Evolutionary conservation across 2,329 filamentous ascomycete species (phyloP).

Genomic region (Trichophyton schoenleinii): DNA sequence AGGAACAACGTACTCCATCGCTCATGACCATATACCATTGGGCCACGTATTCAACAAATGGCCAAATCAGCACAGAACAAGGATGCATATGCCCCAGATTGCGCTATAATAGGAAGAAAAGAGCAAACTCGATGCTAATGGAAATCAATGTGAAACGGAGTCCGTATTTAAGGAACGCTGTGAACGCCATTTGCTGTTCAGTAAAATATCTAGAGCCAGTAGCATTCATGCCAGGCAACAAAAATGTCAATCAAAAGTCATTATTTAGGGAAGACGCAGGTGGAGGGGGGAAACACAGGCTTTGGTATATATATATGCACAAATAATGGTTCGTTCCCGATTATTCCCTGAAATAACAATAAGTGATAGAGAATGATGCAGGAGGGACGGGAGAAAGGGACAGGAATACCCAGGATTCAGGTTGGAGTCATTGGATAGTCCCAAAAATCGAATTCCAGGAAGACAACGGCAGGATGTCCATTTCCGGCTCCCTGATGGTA

Average conservation of each 20-base stretch:
- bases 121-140: not conserved
- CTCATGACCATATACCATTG: not conserved
- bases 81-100: not conserved
- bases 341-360: not conserved
- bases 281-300: not conserved
- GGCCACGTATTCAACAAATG: not conserved
- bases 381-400: not conserved
- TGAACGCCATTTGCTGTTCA: not conserved
- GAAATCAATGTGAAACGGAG: not conserved
- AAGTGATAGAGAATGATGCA: not conserved
- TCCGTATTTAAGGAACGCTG: not conserved
- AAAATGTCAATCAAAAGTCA: not conserved
- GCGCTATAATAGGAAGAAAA: not conserved
- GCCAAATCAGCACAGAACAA: not conserved
- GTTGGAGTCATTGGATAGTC: not conserved
- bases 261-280: not conserved
- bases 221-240: not conserved
- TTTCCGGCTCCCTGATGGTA: not conserved
- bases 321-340: not conserved
- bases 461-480: not conserved
- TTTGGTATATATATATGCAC: constrained; percentile 3
- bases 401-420: not conserved
- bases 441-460: not conserved
- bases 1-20: not conserved
- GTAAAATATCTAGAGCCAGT: not conserved